Evolutionary conservation across 2,329 filamentous ascomycete genomes (phyloP), one percentile per base, ranked within the genome.

Genomic region (Sporothrix pallida): DNA sequence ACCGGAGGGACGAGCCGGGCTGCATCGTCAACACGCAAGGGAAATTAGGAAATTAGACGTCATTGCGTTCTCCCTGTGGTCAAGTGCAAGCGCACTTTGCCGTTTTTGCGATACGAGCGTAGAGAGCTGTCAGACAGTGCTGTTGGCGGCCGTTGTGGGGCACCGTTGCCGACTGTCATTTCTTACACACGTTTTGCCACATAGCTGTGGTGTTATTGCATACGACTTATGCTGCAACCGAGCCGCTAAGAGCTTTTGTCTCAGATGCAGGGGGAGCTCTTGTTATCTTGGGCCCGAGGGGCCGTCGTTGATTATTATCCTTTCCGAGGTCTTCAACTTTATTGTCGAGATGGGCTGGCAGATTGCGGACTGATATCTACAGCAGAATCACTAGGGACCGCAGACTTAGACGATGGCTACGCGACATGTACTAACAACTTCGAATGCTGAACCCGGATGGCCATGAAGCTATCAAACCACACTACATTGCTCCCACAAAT

Each of bases 391-490:
- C 60, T 7, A 8, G 7, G 20, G 13, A 17, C 2, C 48, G 42
- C 13, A 10, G 56, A 60, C 56, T 12, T 37, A 60, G 13, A 60
- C 5, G 20, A 46, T 67, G n/a, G 6, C 42, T 15, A 20, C 17
- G 9, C 12, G 60, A 13, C 62, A 42, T 6, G 17, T 42, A 67
- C 81, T 6, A 15, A 17, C 65, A 52, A 15, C 65, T 68, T 50
- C 31, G 3, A 23, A n/a, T 44, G 9, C 54, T 20, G 65, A 69
- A 69, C 48, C 67, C 13, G 31, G 48, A 69, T 54, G 48, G 48
- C 5, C 26, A 12, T 42, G 58, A 7, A 20, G 60, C 20, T n/a
- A 37, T 13, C 17, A 20, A 12, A 68, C 31, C 2, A 42, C 12
- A 70, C 26, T 12, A 58, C 15, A 54, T 42, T 46, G 31, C 56